Base-by-base conservation (phyloP, 2,329 filamentous ascomycete species). In the Colletotrichum cereale region DNA sequence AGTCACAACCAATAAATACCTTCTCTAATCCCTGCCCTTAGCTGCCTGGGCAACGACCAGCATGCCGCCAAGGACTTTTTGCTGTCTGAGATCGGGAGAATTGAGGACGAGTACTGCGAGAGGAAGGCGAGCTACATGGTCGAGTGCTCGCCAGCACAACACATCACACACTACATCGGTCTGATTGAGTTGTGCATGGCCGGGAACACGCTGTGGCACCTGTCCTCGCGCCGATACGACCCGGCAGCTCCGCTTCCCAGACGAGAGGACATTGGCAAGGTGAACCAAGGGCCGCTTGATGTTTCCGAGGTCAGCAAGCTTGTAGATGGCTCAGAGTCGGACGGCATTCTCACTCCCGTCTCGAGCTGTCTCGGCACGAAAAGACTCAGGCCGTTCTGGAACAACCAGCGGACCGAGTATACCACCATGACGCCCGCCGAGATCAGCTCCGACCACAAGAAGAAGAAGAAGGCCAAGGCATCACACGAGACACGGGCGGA, bases 121-220 rank as follows among this genome's bases (percentile, higher is more conserved):
- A 64, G 62, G 26, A 64, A 64, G 12, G 62, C 24, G 48, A 55
- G 6, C 48, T 64, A 64, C 48, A 56, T 64, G 62, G 7, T n/a
- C 4, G 48, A 55, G 62, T 64, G 3, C 62, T 42, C 62, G 26
- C 62, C 62, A 26, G 62, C 48, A 44, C 5, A 50, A 8, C 62
- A 64, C 48, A 64, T 64, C 62, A 64, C 62, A 36, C 48, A 56
- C 36, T 64, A 64, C 62, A 53, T 64, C 48, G 62, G 62, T 26
- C 47, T 64, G 7, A 55, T 64, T 44, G 62, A 64, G 6, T 24
- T 64, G 62, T 64, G 62, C 48, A 64, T 64, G 62, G 62, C 62
- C 48, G 62, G 62, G 47, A 64, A 64, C 48, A 64, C 62, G 26
- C 36, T 64, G 62, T 64, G 62, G 62, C 62, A 64, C 36, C 24